Evolutionary conservation across 495 filamentous ascomycete genomes (phyloP).

Genomic region (Extremus antarcticus): DNA sequence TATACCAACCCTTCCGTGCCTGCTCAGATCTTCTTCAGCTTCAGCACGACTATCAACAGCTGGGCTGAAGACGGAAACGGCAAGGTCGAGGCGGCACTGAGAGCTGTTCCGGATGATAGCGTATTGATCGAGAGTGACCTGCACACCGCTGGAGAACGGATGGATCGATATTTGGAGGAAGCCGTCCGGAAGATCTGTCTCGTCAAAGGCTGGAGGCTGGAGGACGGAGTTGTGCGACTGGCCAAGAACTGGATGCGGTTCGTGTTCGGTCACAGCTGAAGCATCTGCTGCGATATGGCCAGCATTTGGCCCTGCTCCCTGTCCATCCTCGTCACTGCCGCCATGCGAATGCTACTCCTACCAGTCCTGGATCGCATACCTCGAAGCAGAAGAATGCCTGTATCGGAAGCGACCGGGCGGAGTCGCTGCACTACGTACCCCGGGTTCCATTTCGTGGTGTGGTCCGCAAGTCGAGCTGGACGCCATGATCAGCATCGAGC

Average conservation of each 20-base stretch:
- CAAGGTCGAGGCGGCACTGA: slow-evolving; percentile 55
- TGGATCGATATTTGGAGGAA: slow-evolving; percentile 70
- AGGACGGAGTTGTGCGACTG: slow-evolving; percentile 57
- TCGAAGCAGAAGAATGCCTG: too few relatives aligned
- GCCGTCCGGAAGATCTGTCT: slow-evolving; percentile 61
- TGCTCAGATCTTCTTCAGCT: slow-evolving; percentile 74
- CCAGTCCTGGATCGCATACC: too few relatives aligned
- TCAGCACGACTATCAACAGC: slow-evolving; percentile 68
- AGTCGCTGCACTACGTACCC: too few relatives aligned
- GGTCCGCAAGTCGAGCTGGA: too few relatives aligned
- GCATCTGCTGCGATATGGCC: too few relatives aligned
- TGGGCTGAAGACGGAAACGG: slow-evolving; percentile 45
- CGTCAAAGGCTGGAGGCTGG: slow-evolving; percentile 66
- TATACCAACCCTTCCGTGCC: slow-evolving; percentile 68
- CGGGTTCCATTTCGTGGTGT: too few relatives aligned
- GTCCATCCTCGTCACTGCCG: too few relatives aligned
- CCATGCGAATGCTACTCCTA: too few relatives aligned
- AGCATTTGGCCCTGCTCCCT: too few relatives aligned
- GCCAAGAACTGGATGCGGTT: slow-evolving; percentile 73
- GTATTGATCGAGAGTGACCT: slow-evolving; percentile 85
- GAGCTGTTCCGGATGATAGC: slow-evolving; percentile 60
- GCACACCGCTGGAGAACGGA: slow-evolving; percentile 68
- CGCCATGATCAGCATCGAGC: too few relatives aligned
- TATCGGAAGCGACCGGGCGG: too few relatives aligned
- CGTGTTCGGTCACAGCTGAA: too few relatives aligned